phyloP scores from a whole-genome alignment of 164 flowering plant genomes.

The Dillenia turbinata region DNA sequence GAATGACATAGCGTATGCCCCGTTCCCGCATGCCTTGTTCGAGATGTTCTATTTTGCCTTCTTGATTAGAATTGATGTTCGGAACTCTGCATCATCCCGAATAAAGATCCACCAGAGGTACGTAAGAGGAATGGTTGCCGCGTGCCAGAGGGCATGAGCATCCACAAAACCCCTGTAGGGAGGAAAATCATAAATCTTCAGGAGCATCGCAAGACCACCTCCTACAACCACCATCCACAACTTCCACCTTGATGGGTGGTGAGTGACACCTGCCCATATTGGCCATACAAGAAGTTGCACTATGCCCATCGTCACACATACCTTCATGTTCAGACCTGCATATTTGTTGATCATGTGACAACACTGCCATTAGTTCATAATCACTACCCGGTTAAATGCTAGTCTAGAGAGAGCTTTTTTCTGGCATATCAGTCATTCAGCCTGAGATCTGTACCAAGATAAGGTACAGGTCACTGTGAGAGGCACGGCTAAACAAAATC shows the following conservation, averaged over 20 bases:
- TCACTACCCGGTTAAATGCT: too few species aligned
- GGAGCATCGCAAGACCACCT: constrained; percentile 54
- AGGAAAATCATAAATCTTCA: constrained; percentile 78
- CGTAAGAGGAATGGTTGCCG: constrained; percentile 60
- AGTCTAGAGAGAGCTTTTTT: too few species aligned
- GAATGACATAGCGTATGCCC: too few species aligned
- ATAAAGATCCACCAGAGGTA: constrained; percentile 90
- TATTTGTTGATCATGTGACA: not conserved
- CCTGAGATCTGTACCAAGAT: too few species aligned
- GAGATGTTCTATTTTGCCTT: constrained; percentile 43
- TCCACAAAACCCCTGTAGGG: constrained; percentile 70
- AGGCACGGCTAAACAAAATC: too few species aligned
- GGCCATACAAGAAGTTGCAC: constrained; percentile 73
- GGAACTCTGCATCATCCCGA: constrained; percentile 72
- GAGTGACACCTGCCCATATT: constrained; percentile 60
- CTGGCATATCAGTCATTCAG: too few species aligned
- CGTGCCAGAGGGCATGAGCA: constrained; percentile 86
- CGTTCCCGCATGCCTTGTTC: too few species aligned
- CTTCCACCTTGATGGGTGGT: constrained; percentile 81
- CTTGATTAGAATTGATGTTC: constrained; percentile 52
- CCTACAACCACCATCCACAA: constrained; percentile 68
- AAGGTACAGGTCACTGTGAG: too few species aligned
- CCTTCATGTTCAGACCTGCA: constrained; percentile 77
- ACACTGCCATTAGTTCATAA: too few species aligned
- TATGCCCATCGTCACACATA: constrained; percentile 51